Evolutionary conservation across 176 grass and related monocot genomes (phyloP).

Genomic region (Juncus inflexus): DNA sequence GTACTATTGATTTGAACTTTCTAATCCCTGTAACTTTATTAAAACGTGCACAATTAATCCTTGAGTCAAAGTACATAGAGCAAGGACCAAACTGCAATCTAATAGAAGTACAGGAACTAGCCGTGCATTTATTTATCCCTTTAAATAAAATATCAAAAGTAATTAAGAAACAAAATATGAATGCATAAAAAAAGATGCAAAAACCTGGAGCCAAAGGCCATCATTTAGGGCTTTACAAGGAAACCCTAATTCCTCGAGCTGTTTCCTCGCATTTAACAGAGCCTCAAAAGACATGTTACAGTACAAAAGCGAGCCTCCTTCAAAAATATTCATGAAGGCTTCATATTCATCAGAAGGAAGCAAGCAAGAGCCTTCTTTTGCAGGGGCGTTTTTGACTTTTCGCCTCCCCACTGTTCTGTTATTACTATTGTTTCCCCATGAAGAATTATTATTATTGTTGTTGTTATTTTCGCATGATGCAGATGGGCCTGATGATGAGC

Average conservation of each 20-base stretch:
- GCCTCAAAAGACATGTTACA: slow-evolving; percentile 99
- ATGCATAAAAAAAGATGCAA: background rate
- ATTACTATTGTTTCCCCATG: slow-evolving; percentile 58
- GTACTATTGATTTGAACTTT: too few relatives aligned
- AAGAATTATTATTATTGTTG: slow-evolving; percentile 30
- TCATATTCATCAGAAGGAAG: slow-evolving; percentile 76
- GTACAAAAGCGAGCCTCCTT: slow-evolving; percentile 93
- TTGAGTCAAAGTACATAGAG: too few relatives aligned
- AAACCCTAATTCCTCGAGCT: slow-evolving; percentile 97
- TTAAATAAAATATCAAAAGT: slow-evolving; percentile 8
- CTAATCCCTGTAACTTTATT: too few relatives aligned
- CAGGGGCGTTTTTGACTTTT: slow-evolving; percentile 46
- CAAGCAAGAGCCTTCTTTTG: slow-evolving; percentile 43
- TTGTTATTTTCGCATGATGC: background rate
- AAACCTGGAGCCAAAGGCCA: slow-evolving; percentile 97
- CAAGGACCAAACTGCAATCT: too few relatives aligned
- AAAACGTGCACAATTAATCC: too few relatives aligned
- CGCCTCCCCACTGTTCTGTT: slow-evolving; percentile 45
- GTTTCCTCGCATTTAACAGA: slow-evolving; percentile 74
- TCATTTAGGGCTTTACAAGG: slow-evolving; percentile 98
- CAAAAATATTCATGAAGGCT: slow-evolving; percentile 95
- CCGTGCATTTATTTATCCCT: too few relatives aligned
- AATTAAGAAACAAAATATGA: too few relatives aligned
- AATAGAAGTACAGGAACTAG: too few relatives aligned
- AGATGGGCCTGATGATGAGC: slow-evolving; percentile 42